Base-by-base conservation (phyloP, 352 stramenopile species). In the Globisporangium barbulae region DNA sequence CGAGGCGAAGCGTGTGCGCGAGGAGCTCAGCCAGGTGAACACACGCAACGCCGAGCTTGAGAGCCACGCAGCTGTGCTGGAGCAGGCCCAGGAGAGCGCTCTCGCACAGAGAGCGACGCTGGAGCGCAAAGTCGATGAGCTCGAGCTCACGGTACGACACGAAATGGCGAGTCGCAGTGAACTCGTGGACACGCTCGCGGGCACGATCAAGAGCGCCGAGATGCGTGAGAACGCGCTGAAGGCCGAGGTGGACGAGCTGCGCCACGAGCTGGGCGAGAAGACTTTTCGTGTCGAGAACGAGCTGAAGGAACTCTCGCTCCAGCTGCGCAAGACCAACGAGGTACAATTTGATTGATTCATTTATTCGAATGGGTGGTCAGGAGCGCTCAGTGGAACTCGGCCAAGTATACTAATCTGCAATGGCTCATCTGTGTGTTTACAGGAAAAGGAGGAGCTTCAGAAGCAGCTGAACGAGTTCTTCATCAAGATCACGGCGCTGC, bases 361-460 rank as follows among this genome's bases (percentile, higher is more conserved):
- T 25, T 15, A 21, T 48, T 19, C 2, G 10, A 28, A 22, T 53
- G 37, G 33, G 12, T 52, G n/a, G 42, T 48, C 42, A 48, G 42
- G 17, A 48, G 19, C 2, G 42, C 42, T 48, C 42, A 17, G 22
- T 48, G 42, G 19, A 21, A 22, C 17, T 48, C 19, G 9, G 9
- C 12, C 9, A 10, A 22, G 17, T 48, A 7, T 19, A 21, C 45
- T 63, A 44, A 63, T 55, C 33, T 42, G 10, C 30, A 57, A 17
- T 57, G 31, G 21, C 19, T n/a, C 52, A 3, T 17, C 25, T 30
- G 13, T 37, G 25, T 39, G 59, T 19, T 60, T 63, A 9, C 28
- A 94, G 82, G 86, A 94, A 47, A 91, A 89, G 54, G 78, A 90
- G 21, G 81, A 92, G 60, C 71, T 94, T 9, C 86, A 92, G 69